These are phyloP conservation scores for Leccinum boreale DNA, from an alignment of 768 basidiomycete species.

Conservation along the genomic window DNA sequence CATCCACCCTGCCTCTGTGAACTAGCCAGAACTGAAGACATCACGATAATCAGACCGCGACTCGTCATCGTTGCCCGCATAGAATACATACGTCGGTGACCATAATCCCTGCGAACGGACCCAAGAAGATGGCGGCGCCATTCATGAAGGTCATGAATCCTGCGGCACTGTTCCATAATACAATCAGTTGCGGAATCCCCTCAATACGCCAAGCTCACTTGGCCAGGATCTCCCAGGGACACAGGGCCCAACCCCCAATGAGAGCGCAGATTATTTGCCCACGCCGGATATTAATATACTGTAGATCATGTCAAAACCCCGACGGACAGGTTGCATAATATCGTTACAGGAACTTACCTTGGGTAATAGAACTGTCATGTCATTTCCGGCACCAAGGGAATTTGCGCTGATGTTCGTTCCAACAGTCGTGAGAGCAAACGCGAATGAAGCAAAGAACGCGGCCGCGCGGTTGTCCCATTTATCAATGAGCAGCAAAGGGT, in stretches of 20 bases:
- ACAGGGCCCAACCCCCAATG: slow-evolving; percentile 80
- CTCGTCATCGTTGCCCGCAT: not conserved
- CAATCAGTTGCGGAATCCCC: not conserved
- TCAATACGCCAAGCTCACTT: slow-evolving; percentile 20
- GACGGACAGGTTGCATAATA: not conserved
- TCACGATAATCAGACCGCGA: not conserved
- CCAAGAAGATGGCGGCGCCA: slow-evolving; percentile 83
- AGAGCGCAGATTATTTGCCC: slow-evolving; percentile 79
- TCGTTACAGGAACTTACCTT: slow-evolving; percentile 38
- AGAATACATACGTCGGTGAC: slow-evolving; percentile 47
- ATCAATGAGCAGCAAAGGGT: slow-evolving; percentile 73
- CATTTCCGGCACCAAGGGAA: slow-evolving; percentile 72
- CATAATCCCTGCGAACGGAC: slow-evolving; percentile 80
- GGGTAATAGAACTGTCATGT: slow-evolving; percentile 77
- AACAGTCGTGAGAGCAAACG: slow-evolving; percentile 45
- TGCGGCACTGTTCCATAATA: slow-evolving; percentile 37
- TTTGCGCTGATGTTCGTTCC: slow-evolving; percentile 57
- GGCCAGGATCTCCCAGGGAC: slow-evolving; percentile 82
- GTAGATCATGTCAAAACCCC: not conserved
- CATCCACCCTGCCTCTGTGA: slow-evolving; percentile 67
- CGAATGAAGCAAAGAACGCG: slow-evolving; percentile 78
- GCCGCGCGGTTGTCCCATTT: slow-evolving; percentile 84
- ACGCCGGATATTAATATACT: slow-evolving; percentile 67
- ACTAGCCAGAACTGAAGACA: slow-evolving; percentile 69
- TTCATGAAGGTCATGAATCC: slow-evolving; percentile 76